Evolutionary conservation across 352 stramenopile species (phyloP), one percentile per base, ranked within the genome.

Genomic region (Phytophthora nicotianae): DNA sequence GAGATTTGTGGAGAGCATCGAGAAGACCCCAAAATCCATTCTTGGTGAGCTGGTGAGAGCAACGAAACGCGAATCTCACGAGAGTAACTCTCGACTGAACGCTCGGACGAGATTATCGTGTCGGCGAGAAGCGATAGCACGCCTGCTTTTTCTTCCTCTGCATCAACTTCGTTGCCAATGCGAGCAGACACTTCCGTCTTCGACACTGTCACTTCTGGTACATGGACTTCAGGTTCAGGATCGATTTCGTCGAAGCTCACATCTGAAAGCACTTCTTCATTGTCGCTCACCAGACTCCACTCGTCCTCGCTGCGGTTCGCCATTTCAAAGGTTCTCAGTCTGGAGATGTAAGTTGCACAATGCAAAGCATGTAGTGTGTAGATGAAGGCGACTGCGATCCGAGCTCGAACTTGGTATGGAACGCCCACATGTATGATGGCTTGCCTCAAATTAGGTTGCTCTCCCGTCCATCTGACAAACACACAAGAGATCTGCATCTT

Each of bases 251-350:
- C 55, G 21, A 73, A 69, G 48, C 68, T 81, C 50, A 32, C 54
- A 16, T 65, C 64, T 8, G 52, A 65, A 27, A 50, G 19, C 10
- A 50, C 33, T 9, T 72, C 73, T 54, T 77, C 74, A 20, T 79
- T 65, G 38, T 75, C 64, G 50, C 78, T 82, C 41, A 90, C 46
- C 55, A 80, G 49, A 24, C 79, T 86, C 81, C 81, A 90, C 23
- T 86, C 81, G 47, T 90, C 79, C 40, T 81, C 68, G 38, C 65
- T 74, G 58, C 35, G 48, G 45, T 49, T 65, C 9, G 49, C 24
- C 65, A 68, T 70, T 17, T 40, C 27, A 38, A 42, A 11, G 11
- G 49, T 14, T 38, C 1, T 27, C 7, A 8, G 47, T 47, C 38
- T 60, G 58, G 21, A 17, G 38, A 7, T 59, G 13, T 27, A 32